Percentiles rank a stretch among this genome's conserved stretches.
Evolutionary conservation across 1,139 yeast species (phyloP).

Genomic region (Kodamaea derodonti): DNA sequence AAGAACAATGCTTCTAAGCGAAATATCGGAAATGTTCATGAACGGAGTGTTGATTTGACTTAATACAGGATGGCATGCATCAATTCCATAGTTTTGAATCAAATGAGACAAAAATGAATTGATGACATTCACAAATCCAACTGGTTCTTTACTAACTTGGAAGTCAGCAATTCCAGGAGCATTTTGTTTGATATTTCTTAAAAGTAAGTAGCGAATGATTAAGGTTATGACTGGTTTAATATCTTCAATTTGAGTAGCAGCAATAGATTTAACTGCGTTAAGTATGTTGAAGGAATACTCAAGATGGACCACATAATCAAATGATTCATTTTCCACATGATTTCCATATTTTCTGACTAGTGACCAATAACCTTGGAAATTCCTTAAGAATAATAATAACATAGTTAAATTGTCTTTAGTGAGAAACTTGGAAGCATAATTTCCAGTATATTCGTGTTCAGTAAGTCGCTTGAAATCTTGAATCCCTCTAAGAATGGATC

Average conservation of each 20-base stretch:
- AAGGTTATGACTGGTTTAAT: constrained; percentile 17
- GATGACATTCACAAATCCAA: constrained; percentile 58
- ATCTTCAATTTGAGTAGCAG: constrained; percentile 26
- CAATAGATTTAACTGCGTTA: constrained; percentile 41
- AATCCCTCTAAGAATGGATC: constrained; percentile 33
- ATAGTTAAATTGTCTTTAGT: constrained; percentile 31
- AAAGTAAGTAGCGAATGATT: constrained; percentile 23
- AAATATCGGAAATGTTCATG: constrained; percentile 47
- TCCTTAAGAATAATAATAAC: constrained; percentile 39
- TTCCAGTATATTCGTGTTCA: constrained; percentile 25
- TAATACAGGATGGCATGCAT: constrained; percentile 15
- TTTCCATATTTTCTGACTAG: constrained; percentile 60
- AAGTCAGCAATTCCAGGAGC: constrained; percentile 40
- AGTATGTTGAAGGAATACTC: constrained; percentile 47
- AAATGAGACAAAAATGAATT: constrained; percentile 49
- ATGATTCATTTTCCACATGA: constrained; percentile 58
- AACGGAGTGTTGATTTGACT: constrained; percentile 22
- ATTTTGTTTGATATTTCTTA: constrained; percentile 19
- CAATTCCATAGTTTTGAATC: constrained; percentile 29
- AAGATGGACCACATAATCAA: constrained; percentile 46
- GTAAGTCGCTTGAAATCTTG: constrained; percentile 44
- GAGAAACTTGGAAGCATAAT: constrained; percentile 21
- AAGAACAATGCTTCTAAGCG: constrained; percentile 60
- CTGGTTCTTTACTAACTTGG: constrained; percentile 45
- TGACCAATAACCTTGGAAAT: constrained; percentile 57